Evolutionary conservation across 169 alveolate species (phyloP), one percentile per base, ranked within the genome.

Genomic region (Plasmodium falciparum): DNA sequence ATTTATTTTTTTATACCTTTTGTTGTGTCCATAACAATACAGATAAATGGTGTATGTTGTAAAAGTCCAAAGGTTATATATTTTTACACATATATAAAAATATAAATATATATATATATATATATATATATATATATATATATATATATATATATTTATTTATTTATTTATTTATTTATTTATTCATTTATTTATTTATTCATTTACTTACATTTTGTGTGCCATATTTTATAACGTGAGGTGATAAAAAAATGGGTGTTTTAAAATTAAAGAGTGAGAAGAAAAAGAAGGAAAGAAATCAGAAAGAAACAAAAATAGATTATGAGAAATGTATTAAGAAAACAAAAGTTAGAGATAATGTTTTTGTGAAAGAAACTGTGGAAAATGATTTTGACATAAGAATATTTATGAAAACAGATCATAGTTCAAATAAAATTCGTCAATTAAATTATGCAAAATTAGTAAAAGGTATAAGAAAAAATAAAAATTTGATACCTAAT

Each of bases 371-470:
- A n/a, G 90, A 67, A 11, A n/a, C 3, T 3, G 45, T 33, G 0
- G 89, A 66, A 65, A 65, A 69, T 29, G 90, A 80, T 15, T 80
- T 80, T 72, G 90, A 80, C 12, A 49, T 80, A 15, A 67, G 85
- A 0, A 70, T 80, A 54, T 80, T 80, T 72, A 59, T 72, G 85
- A 80, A 80, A 80, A 80, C 85, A 56, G 63, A 69, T 63, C 90
- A 80, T 63, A 72, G 66, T 39, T 80, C 90, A 26, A 80, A 49
- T 80, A 80, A 80, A 56, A 80, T 80, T 54, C 90, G 90, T 11
- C 90, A 69, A 47, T n/a, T 80, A 49, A 80, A 67, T 69, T 80
- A 80, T 67, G 90, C 54, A 22, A 80, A 80, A 39, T 33, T 80
- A 80, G 66, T 69, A 69, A 80, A 80, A 43, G 62, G 43, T 3